Base-by-base conservation (phyloP, 2,329 filamentous ascomycete species). In the Sporothrix dimorphospora region DNA sequence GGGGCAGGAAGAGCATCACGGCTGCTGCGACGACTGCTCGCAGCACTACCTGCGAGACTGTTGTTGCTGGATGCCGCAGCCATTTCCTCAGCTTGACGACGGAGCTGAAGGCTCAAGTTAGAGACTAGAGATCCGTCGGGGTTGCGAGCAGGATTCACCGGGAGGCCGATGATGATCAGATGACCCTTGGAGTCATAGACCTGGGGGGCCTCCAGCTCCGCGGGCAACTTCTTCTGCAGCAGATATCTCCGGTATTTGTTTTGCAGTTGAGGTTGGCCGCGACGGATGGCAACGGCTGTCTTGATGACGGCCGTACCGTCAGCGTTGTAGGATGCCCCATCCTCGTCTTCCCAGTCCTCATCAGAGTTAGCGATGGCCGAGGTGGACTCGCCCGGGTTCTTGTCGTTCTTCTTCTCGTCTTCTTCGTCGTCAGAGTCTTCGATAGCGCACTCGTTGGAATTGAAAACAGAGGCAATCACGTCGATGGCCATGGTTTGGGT, bases 341-440 rank as follows among this genome's bases (percentile, higher is more conserved):
- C 49, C 5, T 72, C 51, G 27, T 72, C 70, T 27, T 72, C 65
- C 65, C 71, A 69, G 40, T 67, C 61, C 40, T 63, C 63, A 9
- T 55, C 69, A 12, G 49, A 47, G 14, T 47, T 53, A 27, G 14
- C 61, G 8, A 61, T 14, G 12, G 55, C 68, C 8, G 12, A 59
- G 6, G 55, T n/a, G 16, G 47, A 34, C 2, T 40, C 16, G 55
- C 9, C n/a, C 16, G 19, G 30, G 6, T 38, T 21, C 11, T 19
- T 8, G n/a, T 16, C 21, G 8, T 24, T 24, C 40, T 14, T 27
- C 1, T 65, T 47, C 45, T 66, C 59, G 3, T 71, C 40, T 3
- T 65, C 59, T 45, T 66, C 59, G 1, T 71, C 40, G 24, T 45
- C 70, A 12, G 34, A 42, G 19, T 61, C 53, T 1, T 14, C 49